Evolutionary conservation across 345 rosid genomes (phyloP).

Genomic region (Eucalyptus marginata): DNA sequence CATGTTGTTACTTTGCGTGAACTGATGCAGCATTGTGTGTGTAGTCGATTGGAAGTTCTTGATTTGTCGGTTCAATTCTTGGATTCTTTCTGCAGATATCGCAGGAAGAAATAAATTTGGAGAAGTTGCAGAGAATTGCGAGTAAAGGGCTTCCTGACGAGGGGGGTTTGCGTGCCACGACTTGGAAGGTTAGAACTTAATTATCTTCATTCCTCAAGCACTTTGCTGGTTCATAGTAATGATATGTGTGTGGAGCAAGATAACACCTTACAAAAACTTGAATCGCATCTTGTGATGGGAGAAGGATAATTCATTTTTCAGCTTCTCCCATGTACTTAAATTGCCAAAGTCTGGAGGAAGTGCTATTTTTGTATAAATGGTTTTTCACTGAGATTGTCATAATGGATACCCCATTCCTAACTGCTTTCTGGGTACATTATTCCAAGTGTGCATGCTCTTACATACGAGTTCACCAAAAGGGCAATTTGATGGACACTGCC

Average conservation of each 20-base stretch:
- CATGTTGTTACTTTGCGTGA: not conserved
- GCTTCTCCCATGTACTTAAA: not conserved
- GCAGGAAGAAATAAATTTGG: constrained; percentile 49
- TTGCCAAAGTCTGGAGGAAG: not conserved
- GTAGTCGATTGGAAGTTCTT: not conserved
- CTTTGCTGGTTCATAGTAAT: not conserved
- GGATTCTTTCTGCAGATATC: constrained; percentile 21
- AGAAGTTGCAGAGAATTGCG: constrained; percentile 45
- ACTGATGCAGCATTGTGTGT: not conserved
- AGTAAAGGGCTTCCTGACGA: constrained; percentile 47
- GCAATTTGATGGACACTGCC: not conserved
- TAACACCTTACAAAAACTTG: not conserved
- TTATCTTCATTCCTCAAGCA: not conserved
- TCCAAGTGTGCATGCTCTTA: not conserved
- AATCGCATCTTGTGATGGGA: not conserved
- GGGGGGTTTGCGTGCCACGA: constrained; percentile 42
- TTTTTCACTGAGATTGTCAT: not conserved
- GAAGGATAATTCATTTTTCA: not conserved
- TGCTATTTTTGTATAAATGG: not conserved
- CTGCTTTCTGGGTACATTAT: not conserved
- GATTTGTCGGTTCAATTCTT: not conserved
- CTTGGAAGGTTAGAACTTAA: constrained; percentile 44
- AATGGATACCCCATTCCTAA: not conserved
- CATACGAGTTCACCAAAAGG: not conserved
- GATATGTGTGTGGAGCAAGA: not conserved